phyloP scores from a whole-genome alignment of 2,329 filamentous ascomycete genomes.

The Hymenoscyphus infarciens region DNA sequence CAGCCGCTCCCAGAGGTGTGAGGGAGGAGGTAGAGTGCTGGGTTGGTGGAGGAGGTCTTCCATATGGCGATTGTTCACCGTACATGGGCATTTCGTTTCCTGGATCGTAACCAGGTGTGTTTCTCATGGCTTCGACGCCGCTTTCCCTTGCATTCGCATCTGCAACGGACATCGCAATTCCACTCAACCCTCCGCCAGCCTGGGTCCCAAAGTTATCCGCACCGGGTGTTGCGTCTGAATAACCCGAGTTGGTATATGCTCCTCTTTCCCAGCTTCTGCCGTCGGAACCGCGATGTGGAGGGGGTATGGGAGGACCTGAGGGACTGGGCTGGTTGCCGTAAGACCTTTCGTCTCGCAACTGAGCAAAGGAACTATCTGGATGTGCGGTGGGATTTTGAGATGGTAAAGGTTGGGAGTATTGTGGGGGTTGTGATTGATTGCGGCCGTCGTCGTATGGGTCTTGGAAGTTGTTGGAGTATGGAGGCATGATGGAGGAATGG shows the following conservation, averaged over 20 bases:
- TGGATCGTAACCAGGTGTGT: constrained; percentile 31
- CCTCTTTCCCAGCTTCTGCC: constrained; percentile 28
- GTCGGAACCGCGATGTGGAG: constrained; percentile 33
- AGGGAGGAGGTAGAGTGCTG: constrained; percentile 28
- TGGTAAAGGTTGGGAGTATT: constrained; percentile 5
- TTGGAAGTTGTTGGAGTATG: constrained; percentile 23
- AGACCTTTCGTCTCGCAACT: constrained; percentile 24
- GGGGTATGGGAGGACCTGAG: constrained; percentile 29
- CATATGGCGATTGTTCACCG: constrained; percentile 21
- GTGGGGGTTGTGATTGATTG: constrained; percentile 13
- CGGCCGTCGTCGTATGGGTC: constrained; percentile 13
- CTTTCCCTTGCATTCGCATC: constrained; percentile 62
- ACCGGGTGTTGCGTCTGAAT: constrained; percentile 51
- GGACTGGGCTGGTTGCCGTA: constrained; percentile 22
- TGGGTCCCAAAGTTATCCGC: constrained; percentile 64
- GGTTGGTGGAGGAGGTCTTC: constrained; percentile 15
- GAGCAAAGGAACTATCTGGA: constrained; percentile 29
- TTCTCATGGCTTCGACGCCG: constrained; percentile 59
- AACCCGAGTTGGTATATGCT: constrained; percentile 23
- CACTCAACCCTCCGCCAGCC: constrained; percentile 63
- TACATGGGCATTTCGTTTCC: constrained; percentile 17
- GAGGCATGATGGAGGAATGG: constrained; percentile 10
- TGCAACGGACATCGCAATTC: constrained; percentile 63
- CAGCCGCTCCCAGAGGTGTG: constrained; percentile 32
- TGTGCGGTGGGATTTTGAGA: constrained; percentile 20